Conservation (phyloP, 2,329 filamentous ascomycete species). For the Tolypocladium capitatum region DNA sequence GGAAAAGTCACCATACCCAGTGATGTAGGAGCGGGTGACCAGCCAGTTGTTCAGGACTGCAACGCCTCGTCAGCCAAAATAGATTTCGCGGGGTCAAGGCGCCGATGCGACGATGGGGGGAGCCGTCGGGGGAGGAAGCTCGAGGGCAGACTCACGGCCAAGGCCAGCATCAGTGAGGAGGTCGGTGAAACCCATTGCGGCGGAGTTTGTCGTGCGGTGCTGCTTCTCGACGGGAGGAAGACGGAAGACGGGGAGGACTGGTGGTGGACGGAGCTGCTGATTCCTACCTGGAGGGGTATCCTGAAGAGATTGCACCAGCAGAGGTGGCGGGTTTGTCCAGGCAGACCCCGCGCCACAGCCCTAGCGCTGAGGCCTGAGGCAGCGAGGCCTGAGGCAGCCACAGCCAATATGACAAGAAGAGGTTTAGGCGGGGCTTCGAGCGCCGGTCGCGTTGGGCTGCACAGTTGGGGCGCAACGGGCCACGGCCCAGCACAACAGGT, state of each 20-base stretch:
- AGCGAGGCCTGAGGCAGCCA: constrained; percentile 3
- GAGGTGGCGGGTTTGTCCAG: not conserved
- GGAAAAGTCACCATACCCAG: constrained; percentile 50
- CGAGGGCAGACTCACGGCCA: constrained; percentile 9
- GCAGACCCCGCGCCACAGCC: constrained; percentile 1
- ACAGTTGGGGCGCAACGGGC: not conserved
- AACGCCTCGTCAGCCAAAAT: not conserved
- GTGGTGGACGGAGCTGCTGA: too few relatives aligned
- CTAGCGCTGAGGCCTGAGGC: constrained; percentile 3
- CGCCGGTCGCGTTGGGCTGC: not conserved
- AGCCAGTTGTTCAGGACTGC: constrained; percentile 56
- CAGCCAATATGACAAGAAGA: too few relatives aligned
- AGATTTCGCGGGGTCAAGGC: not conserved
- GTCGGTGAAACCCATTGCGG: constrained; percentile 54
- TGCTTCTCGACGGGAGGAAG: not conserved
- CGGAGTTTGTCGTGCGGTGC: constrained; percentile 4
- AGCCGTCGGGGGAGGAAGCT: too few relatives aligned
- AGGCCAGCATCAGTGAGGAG: constrained; percentile 50
- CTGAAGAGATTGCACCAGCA: constrained; percentile 1
- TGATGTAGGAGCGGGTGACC: constrained; percentile 61
- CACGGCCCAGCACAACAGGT: too few relatives aligned
- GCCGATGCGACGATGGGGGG: not conserved
- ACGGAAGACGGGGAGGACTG: too few relatives aligned
- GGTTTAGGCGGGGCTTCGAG: not conserved
- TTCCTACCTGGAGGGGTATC: constrained; percentile 1